Base-by-base conservation (phyloP, 768 basidiomycete genomes). In the Podaxis sp. region DNA sequence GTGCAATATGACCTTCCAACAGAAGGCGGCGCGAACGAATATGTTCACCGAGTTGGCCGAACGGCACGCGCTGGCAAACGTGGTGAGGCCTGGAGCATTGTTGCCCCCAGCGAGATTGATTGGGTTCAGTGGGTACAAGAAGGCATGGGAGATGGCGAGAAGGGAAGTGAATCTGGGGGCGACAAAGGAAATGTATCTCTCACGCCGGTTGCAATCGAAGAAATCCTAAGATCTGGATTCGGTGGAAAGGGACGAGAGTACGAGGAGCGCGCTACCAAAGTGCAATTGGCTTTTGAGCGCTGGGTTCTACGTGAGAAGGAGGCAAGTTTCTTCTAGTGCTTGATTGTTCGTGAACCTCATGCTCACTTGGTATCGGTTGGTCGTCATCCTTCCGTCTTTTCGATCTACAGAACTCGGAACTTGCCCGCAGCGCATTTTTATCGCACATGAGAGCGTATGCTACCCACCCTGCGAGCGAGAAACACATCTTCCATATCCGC, bases 1-100 rank as follows among this genome's bases (percentile, higher is more conserved):
- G 76, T 98, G 35, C 97, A 99, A 69, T 97, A 97, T 68, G 97
- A 99, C 71, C 83, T 98, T 21, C 96, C 97, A 0, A 98, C 97
- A 0, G 97, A 99, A 77, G 92, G 95, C 16, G 96, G 97, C 9
- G 88, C 88, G 27, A 97, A 90, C 10, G 97, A 99, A 71, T 98
- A 99, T 67, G 87, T 99, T 9, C 97, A 99, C 76, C 85, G 97
- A 50, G 93, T 98, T 6, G 97, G 97, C 28, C 88, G 97, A 54
- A 99, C 97, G 2, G 97, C 97, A 13, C 93, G 97, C 71, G 95
- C 90, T 6, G 97, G 97, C 13, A 91, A 89, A 65, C 91, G 93
- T 25, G 97, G 97, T 62, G 93, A 98, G 71, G 93, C 95, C 2
- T 98, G 95, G 95, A 88, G 89, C 61, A 86, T 99, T 59, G 86